Base-by-base conservation (phyloP, 805 yeast species). In the Candida sithepensis region DNA sequence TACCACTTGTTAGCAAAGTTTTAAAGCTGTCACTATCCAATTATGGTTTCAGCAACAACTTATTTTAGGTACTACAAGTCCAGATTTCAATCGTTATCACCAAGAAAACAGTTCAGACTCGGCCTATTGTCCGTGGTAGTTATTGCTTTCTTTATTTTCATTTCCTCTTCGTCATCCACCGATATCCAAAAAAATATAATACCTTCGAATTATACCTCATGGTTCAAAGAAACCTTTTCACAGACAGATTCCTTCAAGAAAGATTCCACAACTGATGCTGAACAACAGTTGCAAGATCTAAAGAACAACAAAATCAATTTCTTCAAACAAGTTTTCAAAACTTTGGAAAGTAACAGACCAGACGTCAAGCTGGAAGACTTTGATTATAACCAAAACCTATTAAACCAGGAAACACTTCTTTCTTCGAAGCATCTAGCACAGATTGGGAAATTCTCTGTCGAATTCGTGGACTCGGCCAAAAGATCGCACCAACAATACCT, bases 401-500 rank as follows among this genome's bases (percentile, higher is more conserved):
- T 33, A 21, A 49, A 42, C 14, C 21, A 41, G n/a, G 40, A 43
- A 1, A 48, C 34, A 28, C 9, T 45, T 3, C 39, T 48, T 8
- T 32, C 55, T 8, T 42, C 57, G 4, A 38, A 34, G 7, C 16
- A 39, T 21, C 43, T 54, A 40, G 39, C 52, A 14, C 36, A 39
- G 22, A 41, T 55, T 18, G 57, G 55, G 20, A 43, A 45, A 36
- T 58, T 55, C 22, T 37, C 61, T 14, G 28, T 30, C 16, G 60
- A 57, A 2, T 59, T 59, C 40, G 38, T 58, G 10, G 44, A 39
- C 39, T 56, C 77, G 24, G 62, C 66, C 10, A 66, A 66, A 3
- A 60, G 59, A 0, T 78, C 78, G 48, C 62, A 58, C 47, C 23
- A 49, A 1, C 41, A 41, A 12, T 51, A 49, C 16, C 59, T 78